These are phyloP conservation scores for Hypomontagnella submonticulosa DNA, from an alignment of 495 filamentous ascomycete species.

Conservation along the genomic window DNA sequence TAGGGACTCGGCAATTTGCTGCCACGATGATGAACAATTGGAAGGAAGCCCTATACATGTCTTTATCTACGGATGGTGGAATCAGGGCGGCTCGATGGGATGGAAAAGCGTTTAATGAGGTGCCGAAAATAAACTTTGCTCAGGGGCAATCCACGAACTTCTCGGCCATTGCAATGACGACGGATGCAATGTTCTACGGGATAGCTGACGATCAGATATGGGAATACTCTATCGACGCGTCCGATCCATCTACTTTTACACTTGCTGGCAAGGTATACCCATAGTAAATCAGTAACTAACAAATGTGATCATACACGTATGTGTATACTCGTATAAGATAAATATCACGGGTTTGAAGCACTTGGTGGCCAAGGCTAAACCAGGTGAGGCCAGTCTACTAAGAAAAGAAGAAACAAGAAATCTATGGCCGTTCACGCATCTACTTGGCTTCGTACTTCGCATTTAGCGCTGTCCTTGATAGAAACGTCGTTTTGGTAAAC, in stretches of 20 bases:
- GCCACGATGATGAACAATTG: slow-evolving; percentile 35
- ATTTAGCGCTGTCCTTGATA: too few relatives aligned
- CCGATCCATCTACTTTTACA: slow-evolving; percentile 34
- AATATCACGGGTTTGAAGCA: too few relatives aligned
- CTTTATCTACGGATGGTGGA: slow-evolving; percentile 20
- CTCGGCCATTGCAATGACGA: slow-evolving; percentile 40
- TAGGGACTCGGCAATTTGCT: slow-evolving; percentile 33
- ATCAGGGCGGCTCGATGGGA: slow-evolving; percentile 25
- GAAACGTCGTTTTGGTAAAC: too few relatives aligned
- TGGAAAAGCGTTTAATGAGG: slow-evolving; percentile 11
- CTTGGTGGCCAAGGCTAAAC: too few relatives aligned
- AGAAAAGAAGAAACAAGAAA: too few relatives aligned
- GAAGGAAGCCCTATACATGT: slow-evolving; percentile 26
- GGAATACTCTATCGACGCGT: slow-evolving; percentile 36
- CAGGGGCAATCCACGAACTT: slow-evolving; percentile 37
- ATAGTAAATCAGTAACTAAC: not conserved
- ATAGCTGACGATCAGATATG: slow-evolving; percentile 39
- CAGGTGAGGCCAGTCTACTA: too few relatives aligned
- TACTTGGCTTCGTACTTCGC: too few relatives aligned
- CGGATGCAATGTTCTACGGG: slow-evolving; percentile 39
- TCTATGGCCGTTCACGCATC: too few relatives aligned
- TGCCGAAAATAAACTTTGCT: slow-evolving; percentile 27
- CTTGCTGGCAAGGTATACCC: slow-evolving; percentile 35
- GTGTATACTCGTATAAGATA: too few relatives aligned
- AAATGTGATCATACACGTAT: too few relatives aligned